phyloP scores from a whole-genome alignment of 2,329 filamentous ascomycete genomes.

The Scorias spongiosa region DNA sequence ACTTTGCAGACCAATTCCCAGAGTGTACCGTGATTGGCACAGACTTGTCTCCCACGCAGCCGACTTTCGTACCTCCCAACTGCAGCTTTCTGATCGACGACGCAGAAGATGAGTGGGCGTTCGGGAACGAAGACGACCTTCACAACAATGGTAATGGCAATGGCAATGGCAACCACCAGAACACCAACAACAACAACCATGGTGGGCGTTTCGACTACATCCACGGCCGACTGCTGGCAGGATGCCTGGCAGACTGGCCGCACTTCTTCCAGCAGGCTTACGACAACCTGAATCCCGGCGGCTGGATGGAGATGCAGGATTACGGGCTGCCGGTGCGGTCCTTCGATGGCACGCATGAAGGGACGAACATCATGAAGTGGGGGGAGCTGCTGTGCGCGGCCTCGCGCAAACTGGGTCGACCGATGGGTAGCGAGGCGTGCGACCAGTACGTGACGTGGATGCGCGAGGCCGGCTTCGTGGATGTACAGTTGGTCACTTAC shows the following conservation, averaged over 20 bases:
- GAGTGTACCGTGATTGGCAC: slow-evolving; percentile 28
- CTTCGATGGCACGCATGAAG: slow-evolving; percentile 21
- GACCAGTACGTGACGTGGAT: slow-evolving; percentile 25
- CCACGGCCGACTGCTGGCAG: slow-evolving; percentile 36
- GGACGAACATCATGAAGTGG: slow-evolving; percentile 20
- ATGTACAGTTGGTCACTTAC: slow-evolving; percentile 25
- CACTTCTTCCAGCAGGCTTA: slow-evolving; percentile 35
- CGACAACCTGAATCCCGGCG: slow-evolving; percentile 33
- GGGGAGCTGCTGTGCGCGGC: slow-evolving; percentile 23
- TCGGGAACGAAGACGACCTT: slow-evolving; percentile 19
- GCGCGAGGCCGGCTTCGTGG: slow-evolving; percentile 27
- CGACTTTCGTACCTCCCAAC: slow-evolving; percentile 40
- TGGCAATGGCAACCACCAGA: too few species aligned
- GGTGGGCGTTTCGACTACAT: slow-evolving; percentile 37
- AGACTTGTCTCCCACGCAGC: slow-evolving; percentile 37
- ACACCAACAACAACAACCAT: too few species aligned
- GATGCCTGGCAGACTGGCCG: slow-evolving; percentile 39
- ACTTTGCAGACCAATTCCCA: slow-evolving; percentile 31
- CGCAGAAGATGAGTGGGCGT: slow-evolving; percentile 44
- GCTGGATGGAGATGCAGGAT: slow-evolving; percentile 37
- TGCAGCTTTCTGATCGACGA: slow-evolving; percentile 49
- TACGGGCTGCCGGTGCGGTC: slow-evolving; percentile 27
- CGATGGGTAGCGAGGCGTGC: slow-evolving; percentile 24
- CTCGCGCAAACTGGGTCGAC: slow-evolving; percentile 25
- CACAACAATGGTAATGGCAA: too few species aligned